phyloP scores from a whole-genome alignment of 2,329 filamentous ascomycete genomes.

The Sporothrix inflata region DNA sequence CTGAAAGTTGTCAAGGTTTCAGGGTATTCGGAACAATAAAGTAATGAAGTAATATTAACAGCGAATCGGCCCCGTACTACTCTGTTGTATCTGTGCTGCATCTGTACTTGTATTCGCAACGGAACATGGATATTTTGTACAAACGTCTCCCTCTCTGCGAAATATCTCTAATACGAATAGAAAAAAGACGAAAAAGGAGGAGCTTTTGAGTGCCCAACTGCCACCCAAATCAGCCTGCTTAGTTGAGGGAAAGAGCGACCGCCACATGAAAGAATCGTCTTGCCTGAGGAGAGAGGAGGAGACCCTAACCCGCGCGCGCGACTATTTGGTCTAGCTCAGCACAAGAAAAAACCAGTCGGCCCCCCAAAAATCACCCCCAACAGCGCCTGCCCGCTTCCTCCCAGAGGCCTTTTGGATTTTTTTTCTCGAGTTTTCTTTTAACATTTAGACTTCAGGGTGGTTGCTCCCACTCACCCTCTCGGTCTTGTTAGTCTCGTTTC shows the following conservation, averaged over 20 bases:
- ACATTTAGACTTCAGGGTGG: constrained; percentile 9
- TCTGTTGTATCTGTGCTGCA: background rate
- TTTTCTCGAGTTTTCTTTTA: background rate
- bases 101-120: background rate
- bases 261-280: background rate
- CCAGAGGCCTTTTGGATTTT: background rate
- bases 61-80: background rate
- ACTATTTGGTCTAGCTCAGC: constrained; percentile 31
- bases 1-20: background rate
- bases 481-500: constrained; percentile 23
- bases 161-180: background rate
- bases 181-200: background rate
- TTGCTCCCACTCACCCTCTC: constrained; percentile 4
- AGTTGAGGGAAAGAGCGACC: background rate
- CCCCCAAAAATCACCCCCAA: background rate
- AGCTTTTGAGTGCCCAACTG: background rate
- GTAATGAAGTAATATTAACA: background rate
- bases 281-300: constrained; percentile 1
- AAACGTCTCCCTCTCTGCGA: background rate
- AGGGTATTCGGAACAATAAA: background rate
- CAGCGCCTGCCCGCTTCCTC: constrained; percentile 6
- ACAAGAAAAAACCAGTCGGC: constrained; percentile 25
- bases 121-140: background rate
- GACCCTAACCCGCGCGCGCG: constrained; percentile 26
- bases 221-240: background rate